Percentiles rank a stretch among this genome's conserved stretches.
Conservation (phyloP, 495 filamentous ascomycete genomes). For the Penicillium silybi region DNA sequence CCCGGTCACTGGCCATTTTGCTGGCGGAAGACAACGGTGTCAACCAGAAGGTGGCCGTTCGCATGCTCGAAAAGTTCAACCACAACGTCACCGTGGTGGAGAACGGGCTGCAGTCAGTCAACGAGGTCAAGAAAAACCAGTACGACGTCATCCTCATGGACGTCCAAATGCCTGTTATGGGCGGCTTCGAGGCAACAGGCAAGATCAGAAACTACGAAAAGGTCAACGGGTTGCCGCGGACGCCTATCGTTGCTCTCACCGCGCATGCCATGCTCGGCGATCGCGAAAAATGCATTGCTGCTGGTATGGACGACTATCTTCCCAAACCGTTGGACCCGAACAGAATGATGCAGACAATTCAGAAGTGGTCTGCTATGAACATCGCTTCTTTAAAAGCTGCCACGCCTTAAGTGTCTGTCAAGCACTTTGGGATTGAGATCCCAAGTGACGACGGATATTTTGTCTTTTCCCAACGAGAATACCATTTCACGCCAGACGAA, state of each 20-base stretch:
- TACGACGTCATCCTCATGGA: slow-evolving; percentile 86
- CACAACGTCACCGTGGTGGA: slow-evolving; percentile 66
- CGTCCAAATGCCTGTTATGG: slow-evolving; percentile 78
- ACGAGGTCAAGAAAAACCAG: slow-evolving; percentile 51
- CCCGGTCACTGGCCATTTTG: slow-evolving; percentile 83
- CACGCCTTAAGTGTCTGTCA: background rate
- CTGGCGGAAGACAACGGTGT: slow-evolving; percentile 80
- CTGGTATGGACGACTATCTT: slow-evolving; percentile 84
- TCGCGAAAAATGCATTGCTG: slow-evolving; percentile 67
- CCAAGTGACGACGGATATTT: background rate
- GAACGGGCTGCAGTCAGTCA: slow-evolving; percentile 74
- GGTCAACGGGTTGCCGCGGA: slow-evolving; percentile 41
- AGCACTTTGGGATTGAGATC: background rate
- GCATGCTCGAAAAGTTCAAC: slow-evolving; percentile 70
- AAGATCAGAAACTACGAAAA: slow-evolving; percentile 60
- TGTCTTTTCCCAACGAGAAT: background rate
- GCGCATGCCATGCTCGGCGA: slow-evolving; percentile 80
- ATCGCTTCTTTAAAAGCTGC: slow-evolving; percentile 2
- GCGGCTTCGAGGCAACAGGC: slow-evolving; percentile 75
- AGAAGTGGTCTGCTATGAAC: slow-evolving; percentile 46
- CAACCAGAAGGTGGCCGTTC: slow-evolving; percentile 75
- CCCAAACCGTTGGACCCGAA: slow-evolving; percentile 70
- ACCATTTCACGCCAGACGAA: background rate
- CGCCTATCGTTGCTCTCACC: slow-evolving; percentile 79
- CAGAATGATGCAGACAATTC: slow-evolving; percentile 67